These are phyloP conservation scores for Proliferodiscus dingleyae DNA, from an alignment of 2,329 filamentous ascomycete species.

Conservation along the genomic window DNA sequence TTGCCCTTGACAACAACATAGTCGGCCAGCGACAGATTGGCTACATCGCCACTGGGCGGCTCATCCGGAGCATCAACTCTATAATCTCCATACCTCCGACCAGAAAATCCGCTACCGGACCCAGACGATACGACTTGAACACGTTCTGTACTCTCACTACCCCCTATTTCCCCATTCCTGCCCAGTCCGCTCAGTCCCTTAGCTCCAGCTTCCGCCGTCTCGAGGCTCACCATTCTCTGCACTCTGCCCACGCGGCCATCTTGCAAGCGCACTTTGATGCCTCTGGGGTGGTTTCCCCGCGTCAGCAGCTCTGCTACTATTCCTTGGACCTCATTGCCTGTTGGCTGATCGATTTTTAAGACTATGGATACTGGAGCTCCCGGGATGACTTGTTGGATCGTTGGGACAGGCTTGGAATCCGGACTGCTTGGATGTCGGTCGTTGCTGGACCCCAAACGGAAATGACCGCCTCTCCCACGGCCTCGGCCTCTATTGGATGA, in stretches of 20 bases:
- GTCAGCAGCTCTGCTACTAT: constrained; percentile 27
- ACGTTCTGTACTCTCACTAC: not conserved
- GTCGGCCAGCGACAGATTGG: constrained; percentile 16
- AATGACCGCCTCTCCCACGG: not conserved
- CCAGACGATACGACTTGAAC: constrained; percentile 1
- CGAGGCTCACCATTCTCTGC: constrained; percentile 24
- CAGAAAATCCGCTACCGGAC: not conserved
- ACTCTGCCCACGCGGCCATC: constrained; percentile 30
- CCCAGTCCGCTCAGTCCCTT: constrained; percentile 17
- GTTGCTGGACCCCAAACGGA: constrained; percentile 3
- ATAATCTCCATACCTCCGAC: constrained; percentile 15
- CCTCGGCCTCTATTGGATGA: constrained; percentile 2
- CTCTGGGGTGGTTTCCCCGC: constrained; percentile 28
- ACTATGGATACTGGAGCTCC: constrained; percentile 29
- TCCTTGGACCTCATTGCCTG: constrained; percentile 27
- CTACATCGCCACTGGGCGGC: constrained; percentile 3
- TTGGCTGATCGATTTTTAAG: constrained; percentile 29
- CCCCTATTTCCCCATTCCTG: constrained; percentile 16
- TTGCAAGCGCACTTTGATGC: constrained; percentile 30
- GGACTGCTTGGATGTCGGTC: not conserved
- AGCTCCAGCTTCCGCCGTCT: constrained; percentile 10
- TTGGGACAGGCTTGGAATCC: constrained; percentile 18
- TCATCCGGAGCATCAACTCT: constrained; percentile 16
- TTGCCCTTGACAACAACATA: constrained; percentile 18
- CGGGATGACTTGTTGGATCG: constrained; percentile 19